These are phyloP conservation scores for Kregervanrija delftensis DNA, from an alignment of 805 yeast species.

Conservation along the genomic window DNA sequence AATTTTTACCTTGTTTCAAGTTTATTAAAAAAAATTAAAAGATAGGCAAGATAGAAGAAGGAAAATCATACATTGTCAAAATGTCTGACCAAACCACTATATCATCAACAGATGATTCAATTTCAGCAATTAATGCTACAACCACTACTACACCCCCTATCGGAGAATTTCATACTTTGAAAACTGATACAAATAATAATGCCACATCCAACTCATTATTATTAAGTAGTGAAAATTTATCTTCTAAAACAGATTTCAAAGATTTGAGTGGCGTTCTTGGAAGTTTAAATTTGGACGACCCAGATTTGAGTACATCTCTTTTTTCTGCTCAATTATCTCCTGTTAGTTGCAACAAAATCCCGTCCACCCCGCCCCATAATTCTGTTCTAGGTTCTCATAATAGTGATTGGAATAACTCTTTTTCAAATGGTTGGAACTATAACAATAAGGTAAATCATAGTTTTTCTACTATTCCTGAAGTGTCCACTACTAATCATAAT, in stretches of 20 bases:
- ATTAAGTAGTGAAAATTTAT: constrained; percentile 1
- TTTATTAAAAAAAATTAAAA: too few relatives aligned
- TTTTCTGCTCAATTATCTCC: constrained; percentile 23
- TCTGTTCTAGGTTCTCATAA: constrained; percentile 11
- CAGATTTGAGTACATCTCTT: constrained; percentile 11
- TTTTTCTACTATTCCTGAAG: constrained; percentile 10
- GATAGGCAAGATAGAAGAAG: background rate
- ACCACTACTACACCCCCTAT: constrained; percentile 29
- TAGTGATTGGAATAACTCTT: constrained; percentile 12
- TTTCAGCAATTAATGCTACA: constrained; percentile 19
- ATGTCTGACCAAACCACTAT: constrained; percentile 31
- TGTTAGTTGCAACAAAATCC: constrained; percentile 14
- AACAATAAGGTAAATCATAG: background rate
- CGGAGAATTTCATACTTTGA: constrained; percentile 12
- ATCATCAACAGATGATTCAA: constrained; percentile 26
- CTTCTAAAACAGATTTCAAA: constrained; percentile 17
- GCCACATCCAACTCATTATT: too few relatives aligned
- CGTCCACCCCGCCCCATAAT: constrained; percentile 24
- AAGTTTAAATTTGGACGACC: constrained; percentile 35
- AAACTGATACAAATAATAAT: too few relatives aligned
- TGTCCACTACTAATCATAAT: constrained; percentile 17
- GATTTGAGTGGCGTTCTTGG: constrained; percentile 45
- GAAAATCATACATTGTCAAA: background rate
- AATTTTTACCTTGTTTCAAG: background rate
- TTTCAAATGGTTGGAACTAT: constrained; percentile 6